These are phyloP conservation scores for Zygnema circumcarinatum DNA, from an alignment of 139 green algal species.

Conservation along the genomic window DNA sequence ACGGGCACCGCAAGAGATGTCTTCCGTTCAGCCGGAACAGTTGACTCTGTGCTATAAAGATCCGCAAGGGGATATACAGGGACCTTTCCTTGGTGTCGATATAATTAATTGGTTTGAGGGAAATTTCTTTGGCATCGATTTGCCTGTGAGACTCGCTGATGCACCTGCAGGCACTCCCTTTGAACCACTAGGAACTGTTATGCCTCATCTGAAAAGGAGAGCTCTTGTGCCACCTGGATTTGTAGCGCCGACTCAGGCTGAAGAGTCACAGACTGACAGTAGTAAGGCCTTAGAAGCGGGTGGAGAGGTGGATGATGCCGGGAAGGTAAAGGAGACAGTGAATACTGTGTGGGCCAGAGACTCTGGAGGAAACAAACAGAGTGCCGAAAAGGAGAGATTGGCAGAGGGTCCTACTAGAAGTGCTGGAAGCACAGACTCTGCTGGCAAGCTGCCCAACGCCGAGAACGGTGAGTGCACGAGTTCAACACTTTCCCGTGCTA, in stretches of 20 bases:
- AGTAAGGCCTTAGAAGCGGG: neutral
- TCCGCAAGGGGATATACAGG: slow-evolving; percentile 74
- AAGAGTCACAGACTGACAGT: neutral
- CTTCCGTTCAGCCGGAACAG: neutral
- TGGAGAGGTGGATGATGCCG: neutral
- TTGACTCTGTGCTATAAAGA: slow-evolving; percentile 72
- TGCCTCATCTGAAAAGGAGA: slow-evolving; percentile 56
- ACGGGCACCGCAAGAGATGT: neutral
- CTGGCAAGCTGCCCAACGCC: too few relatives aligned
- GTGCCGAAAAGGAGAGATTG: too few relatives aligned
- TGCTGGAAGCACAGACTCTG: too few relatives aligned
- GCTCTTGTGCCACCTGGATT: slow-evolving; percentile 52
- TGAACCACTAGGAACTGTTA: slow-evolving; percentile 34
- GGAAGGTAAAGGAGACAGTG: neutral
- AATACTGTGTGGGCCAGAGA: too few relatives aligned
- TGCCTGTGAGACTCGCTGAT: slow-evolving; percentile 65
- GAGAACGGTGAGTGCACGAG: too few relatives aligned
- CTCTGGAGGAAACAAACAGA: too few relatives aligned
- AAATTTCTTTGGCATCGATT: slow-evolving; percentile 78
- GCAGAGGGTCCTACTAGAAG: too few relatives aligned
- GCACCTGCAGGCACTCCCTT: slow-evolving; percentile 38
- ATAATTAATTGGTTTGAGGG: slow-evolving; percentile 84
- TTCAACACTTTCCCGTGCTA: too few relatives aligned
- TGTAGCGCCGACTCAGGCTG: slow-evolving; percentile 22
- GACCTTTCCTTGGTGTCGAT: slow-evolving; percentile 77